Base-by-base conservation (phyloP, 352 stramenopile genomes). In the Peronospora farinosa region DNA sequence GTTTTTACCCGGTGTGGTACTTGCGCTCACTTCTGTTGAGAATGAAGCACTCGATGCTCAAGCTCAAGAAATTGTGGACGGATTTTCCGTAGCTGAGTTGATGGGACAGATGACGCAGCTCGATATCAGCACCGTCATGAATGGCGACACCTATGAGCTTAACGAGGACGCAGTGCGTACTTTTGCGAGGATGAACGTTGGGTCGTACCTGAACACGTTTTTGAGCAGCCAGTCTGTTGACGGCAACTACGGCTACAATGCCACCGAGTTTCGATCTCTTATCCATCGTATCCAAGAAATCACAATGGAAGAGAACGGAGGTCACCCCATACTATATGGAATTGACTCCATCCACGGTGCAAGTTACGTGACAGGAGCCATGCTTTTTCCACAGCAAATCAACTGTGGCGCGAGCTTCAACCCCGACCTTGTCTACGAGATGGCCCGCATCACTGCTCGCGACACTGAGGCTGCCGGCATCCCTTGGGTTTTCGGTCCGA, bases 81-180 rank as follows among this genome's bases (percentile, higher is more conserved):
- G 48, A 30, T 66, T 62, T 28, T 37, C 40, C 13, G 21, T 23
- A 3, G 30, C 32, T 6, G 6, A 62, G 17, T 17, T 81, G 40
- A 47, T 96, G 10, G 84, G 84, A 1, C 85, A 96, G 53, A 93
- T 96, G 84, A 83, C 79, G 8, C 87, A 96, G 61, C 65, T 95
- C 13, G 78, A 92, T 40, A 67, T 95, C 15, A 76, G 65, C 39
- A 60, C 68, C 2, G 60, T 95, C 12, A 51, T 94, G 21, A 65
- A 74, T 31, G 13, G 57, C 9, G 63, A 74, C 45, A 64, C 87
- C 38, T 40, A 51, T 16, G 64, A 52, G 12, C 45, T 86, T 10
- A 74, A 90, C 36, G 55, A 70, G 36, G 63, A 65, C 11, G 46
- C 69, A 7, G 63, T 93, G 17, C 65, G 68, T 16, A 36, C 72